Conservation (phyloP, 345 rosid species). For the Turnera subulata region DNA sequence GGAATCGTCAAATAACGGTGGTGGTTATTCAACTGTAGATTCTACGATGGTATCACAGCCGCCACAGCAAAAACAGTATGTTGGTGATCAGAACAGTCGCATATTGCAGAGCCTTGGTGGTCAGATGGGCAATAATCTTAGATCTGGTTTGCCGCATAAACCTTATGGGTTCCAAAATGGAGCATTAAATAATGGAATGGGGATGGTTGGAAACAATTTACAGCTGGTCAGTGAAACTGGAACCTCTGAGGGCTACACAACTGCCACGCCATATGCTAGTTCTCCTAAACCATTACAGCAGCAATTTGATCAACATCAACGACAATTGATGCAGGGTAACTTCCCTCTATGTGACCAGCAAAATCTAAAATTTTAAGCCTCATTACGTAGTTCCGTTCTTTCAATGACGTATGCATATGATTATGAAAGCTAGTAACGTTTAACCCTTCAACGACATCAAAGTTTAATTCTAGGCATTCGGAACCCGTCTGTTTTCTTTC, state of each 20-base stretch:
- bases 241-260: constrained; percentile 53
- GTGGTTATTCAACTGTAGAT: constrained; percentile 69
- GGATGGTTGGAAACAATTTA: constrained; percentile 50
- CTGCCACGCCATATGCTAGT: constrained; percentile 42
- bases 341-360: background rate
- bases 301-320: constrained; percentile 65
- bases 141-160: constrained; percentile 72
- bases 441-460: too few species aligned
- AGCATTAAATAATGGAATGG: constrained; percentile 55
- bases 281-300: constrained; percentile 59
- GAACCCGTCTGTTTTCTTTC: too few species aligned
- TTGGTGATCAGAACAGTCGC: constrained; percentile 62
- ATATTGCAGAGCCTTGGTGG: constrained; percentile 64
- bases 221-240: constrained; percentile 50
- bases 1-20: constrained; percentile 58
- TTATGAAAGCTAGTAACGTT: too few species aligned
- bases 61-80: constrained; percentile 63
- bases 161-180: constrained; percentile 60
- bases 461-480: too few species aligned
- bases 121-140: constrained; percentile 54
- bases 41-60: constrained; percentile 52
- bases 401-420: too few species aligned
- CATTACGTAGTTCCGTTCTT: too few species aligned
- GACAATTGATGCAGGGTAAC: constrained; percentile 57
- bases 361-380: too few species aligned